Base-by-base conservation (phyloP, 2,329 filamentous ascomycete species). In the Penicillium vulpinum region DNA sequence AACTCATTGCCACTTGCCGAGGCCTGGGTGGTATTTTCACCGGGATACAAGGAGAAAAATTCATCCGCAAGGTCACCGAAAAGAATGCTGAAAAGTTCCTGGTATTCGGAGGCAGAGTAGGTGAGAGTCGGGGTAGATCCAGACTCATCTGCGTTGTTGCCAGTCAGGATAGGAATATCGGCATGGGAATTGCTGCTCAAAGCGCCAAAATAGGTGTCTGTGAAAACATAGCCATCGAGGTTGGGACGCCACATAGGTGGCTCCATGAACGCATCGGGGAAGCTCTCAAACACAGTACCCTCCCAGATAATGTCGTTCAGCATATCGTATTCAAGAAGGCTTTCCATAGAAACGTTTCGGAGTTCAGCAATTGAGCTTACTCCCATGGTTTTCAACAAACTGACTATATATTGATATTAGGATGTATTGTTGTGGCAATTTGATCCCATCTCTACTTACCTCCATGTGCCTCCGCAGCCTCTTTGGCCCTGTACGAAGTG, bases 91-190 rank as follows among this genome's bases (percentile, higher is more conserved):
- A 9, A 45, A 2, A 45, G 43, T 3, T 45, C 45, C 16, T 63
- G 50, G 59, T 69, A 70, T 21, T 62, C 55, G 16, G 52, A 48
- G 10, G 69, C 38, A 10, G 62, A n/a, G n/a, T n/a, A n/a, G n/a
- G n/a, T 63, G 50, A 66, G 59, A 16, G 57, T 57, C n/a, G 64
- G 66, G 63, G 16, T n/a, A n/a, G n/a, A n/a, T n/a, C 70, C 67
- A 29, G 56, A 64, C 56, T 73, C 69, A 26, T 72, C 70, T 36
- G 58, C 60, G 45, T 62, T 72, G 58, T 71, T 70, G 22, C 69
- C 69, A 1, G 70, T 72, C 13, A 73, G 52, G n/a, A 72, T 51
- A 21, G 67, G 66, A 3, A 73, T 64, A 39, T 73, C 56, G 33
- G 24, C 43, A 62, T n/a, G n/a, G n/a, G n/a, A n/a, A n/a, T n/a